These are phyloP conservation scores for Colletotrichum tropicicola DNA, from an alignment of 2,329 filamentous ascomycete species.

Conservation along the genomic window DNA sequence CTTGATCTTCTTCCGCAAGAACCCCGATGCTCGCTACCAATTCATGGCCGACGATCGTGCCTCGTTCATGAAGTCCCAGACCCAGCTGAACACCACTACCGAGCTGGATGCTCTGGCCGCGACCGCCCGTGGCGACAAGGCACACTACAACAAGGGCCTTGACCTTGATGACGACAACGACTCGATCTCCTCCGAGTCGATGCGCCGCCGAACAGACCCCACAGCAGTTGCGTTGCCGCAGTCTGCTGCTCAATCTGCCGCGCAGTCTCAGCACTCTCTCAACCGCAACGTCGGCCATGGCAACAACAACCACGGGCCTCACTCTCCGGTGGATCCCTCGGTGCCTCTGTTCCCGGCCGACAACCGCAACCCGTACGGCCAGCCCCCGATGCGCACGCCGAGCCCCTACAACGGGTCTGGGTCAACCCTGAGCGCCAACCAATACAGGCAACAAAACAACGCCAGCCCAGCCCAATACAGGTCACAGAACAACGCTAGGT, in stretches of 20 bases:
- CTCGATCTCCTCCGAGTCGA: slow-evolving; percentile 48
- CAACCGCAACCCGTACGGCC: slow-evolving; percentile 33
- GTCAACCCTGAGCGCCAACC: slow-evolving; percentile 38
- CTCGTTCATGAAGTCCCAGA: slow-evolving; percentile 97
- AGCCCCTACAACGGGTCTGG: slow-evolving; percentile 43
- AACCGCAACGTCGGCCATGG: slow-evolving; percentile 33
- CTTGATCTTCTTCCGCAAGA: slow-evolving; percentile 86
- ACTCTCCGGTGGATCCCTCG: slow-evolving; percentile 51
- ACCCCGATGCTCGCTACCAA: slow-evolving; percentile 94
- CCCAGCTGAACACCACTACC: slow-evolving; percentile 78
- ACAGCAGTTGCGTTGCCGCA: slow-evolving; percentile 35
- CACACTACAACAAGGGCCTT: slow-evolving; percentile 47
- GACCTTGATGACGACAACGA: slow-evolving; percentile 54
- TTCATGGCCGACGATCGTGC: slow-evolving; percentile 96
- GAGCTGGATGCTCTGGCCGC: slow-evolving; percentile 91
- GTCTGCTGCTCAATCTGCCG: slow-evolving; percentile 23
- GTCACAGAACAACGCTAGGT: slow-evolving; percentile 51
- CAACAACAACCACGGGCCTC: slow-evolving; percentile 36
- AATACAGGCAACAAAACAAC: slow-evolving; percentile 41
- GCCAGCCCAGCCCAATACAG: slow-evolving; percentile 45
- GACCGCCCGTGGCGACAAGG: slow-evolving; percentile 83
- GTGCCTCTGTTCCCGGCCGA: slow-evolving; percentile 53
- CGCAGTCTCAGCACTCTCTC: slow-evolving; percentile 35
- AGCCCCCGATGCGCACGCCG: slow-evolving; percentile 44
- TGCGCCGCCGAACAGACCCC: slow-evolving; percentile 45